Conservation (phyloP, 352 stramenopile genomes). For the Elongisporangium prolatum region DNA sequence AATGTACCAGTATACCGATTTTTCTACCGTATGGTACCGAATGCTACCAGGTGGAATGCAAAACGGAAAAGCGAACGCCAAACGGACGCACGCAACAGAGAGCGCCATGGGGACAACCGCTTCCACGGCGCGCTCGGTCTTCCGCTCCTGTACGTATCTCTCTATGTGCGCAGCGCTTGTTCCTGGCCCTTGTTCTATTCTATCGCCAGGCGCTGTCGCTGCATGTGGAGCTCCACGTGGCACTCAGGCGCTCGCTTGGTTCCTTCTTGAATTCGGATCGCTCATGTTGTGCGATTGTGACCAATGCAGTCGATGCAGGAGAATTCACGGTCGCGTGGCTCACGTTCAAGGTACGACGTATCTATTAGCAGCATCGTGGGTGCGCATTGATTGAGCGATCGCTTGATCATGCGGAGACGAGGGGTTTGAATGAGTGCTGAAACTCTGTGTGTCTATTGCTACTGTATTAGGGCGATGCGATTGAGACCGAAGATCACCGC, state of each 20-base stretch:
- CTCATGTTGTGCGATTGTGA: background rate
- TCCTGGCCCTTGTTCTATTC: background rate
- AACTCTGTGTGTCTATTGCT: background rate
- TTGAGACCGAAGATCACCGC: conserved; percentile 60
- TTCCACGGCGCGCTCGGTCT: background rate
- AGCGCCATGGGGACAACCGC: background rate
- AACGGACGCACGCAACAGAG: background rate
- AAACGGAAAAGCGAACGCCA: background rate
- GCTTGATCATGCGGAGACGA: background rate
- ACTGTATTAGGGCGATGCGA: conserved; percentile 48
- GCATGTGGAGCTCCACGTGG: background rate
- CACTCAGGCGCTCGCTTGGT: background rate
- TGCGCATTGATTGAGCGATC: background rate
- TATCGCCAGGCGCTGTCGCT: background rate
- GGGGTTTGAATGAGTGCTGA: background rate
- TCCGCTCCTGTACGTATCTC: background rate
- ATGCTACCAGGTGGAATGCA: background rate
- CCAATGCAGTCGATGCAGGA: conserved; percentile 46
- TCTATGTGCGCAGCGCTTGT: background rate
- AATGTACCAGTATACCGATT: background rate
- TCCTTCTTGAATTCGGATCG: background rate
- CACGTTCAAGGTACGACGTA: conserved; percentile 68
- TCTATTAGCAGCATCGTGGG: background rate
- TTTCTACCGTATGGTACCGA: background rate
- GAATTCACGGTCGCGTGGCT: conserved; percentile 86